Base-by-base conservation (phyloP, 1,284 basidiomycete species). In the Ceratobasidium sp. region DNA sequence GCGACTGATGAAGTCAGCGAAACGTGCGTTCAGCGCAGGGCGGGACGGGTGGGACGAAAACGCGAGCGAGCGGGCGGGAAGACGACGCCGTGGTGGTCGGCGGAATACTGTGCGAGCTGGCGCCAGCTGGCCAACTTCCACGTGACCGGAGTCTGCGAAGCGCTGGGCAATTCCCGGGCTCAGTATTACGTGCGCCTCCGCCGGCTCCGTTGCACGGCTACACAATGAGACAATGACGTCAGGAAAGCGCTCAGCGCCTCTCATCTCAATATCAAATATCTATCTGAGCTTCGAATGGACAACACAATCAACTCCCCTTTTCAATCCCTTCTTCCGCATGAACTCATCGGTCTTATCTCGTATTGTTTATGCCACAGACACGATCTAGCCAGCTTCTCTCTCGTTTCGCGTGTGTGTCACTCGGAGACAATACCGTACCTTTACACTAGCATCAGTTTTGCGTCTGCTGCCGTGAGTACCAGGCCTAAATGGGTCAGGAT, bases 281-380 rank as follows among this genome's bases (percentile, higher is more conserved):
- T 6, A 6, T 20, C 7, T 45, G 4, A 17, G n/a, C 45, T 17
- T 33, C 23, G 42, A 15, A 73, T 73, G 58, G 35, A 63, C 35
- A 33, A 11, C 39, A 63, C 69, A 8, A 73, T 20, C 54, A 73
- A 49, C 53, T 17, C 23, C 42, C 45, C 45, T 58, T 45, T 63
- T n/a, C 42, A 37, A 51, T 33, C 31, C 11, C 15, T 60, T 6
- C 69, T 73, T 26, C 69, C 69, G 1, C 47, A 60, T 20, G 69
- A 73, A n/a, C 39, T 73, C 13, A 31, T 58, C 39, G 56, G 37
- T 3, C 54, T 73, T n/a, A 63, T 73, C n/a, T 56, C 33, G 17
- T 73, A 35, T 45, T 8, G 37, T 39, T 31, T 51, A 20, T 47
- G 28, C 17, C 10, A 33, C 20, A 28, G 5, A 49, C 1, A 31